Evolutionary conservation across 768 basidiomycete genomes (phyloP), one percentile per base, ranked within the genome.

Genomic region (Xerocomellus dryophilus): DNA sequence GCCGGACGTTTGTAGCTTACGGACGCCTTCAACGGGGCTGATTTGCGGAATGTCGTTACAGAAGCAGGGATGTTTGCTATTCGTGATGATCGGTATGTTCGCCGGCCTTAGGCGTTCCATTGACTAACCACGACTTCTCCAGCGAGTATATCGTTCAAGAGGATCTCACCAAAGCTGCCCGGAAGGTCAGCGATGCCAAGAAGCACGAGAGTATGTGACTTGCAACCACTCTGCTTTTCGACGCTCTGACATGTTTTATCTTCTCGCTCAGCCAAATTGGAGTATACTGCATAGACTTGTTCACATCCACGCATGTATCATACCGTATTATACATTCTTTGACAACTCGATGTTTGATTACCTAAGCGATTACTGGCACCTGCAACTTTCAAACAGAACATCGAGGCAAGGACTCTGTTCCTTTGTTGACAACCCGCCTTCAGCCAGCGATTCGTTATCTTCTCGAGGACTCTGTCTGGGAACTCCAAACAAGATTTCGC

Each of bases 31-130:
- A 98, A 98, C 68, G 97, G 97, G 50, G 97, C 97, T 17, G 97
- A 98, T 76, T 70, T 98, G 66, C 81, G 94, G 44, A 98, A 98
- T 68, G 90, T 98, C 21, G 84, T 95, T 40, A 97, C 93, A 4
- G 94, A 96, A 71, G 88, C 92, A 20, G 96, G 96, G 42, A 96
- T 99, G 93, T 98, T 98, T 66, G 97, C 97, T 7, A 98, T 99
- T 63, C 83, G 97, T 43, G 96, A 98, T 55, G 96, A 98, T 62
- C 79, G 91, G 90, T 88, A 51, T 50, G 81, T 68, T 5, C 10
- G 25, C n/a, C 44, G 38, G 31, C 4, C 10, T 44, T 18, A 46
- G 18, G 14, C 18, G n/a, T 34, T 25, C 55, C 45, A 31, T 40
- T 27, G 38, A 43, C 51, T 25, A 38, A 63, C 38, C 50, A 17